Evolutionary conservation across 192 early-diverging fungal genomes (phyloP), one percentile per base, ranked within the genome.

Genomic region (Gamsiella multidivaricata): DNA sequence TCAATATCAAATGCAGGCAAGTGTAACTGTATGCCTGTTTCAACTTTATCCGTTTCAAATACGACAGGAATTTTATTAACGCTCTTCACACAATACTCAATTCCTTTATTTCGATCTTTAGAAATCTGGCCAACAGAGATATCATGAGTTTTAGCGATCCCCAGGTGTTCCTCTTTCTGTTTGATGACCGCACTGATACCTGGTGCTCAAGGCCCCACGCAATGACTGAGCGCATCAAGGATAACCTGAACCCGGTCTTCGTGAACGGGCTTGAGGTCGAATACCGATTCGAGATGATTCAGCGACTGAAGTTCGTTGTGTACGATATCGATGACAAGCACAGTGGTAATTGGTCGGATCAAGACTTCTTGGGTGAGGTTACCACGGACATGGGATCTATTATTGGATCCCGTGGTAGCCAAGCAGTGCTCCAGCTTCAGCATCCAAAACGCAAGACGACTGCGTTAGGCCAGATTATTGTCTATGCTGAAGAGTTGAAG

Each of bases 191-290:
- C 11, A 68, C 68, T n/a, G 43, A 60, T 32, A 51, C 53, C 22
- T 81, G 66, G 65, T 11, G 6, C 22, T 39, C 26, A 0, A 41
- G 47, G 9, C 57, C 61, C 0, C 42, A 58, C 28, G 61, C 61
- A 6, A 62, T 55, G 37, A 86, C 86, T 0, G 86, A 87, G 60
- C 47, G 73, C 18, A 61, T 87, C 39, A 83, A 79, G 54, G 72
- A 87, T 45, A 73, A 55, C 25, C 51, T 85, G 36, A 84, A 85
- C 57, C 86, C 86, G 23, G 60, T 61, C 23, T 87, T 87, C 63
- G 52, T 84, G 5, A 83, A 55, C 31, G 52, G 63, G 5, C 54
- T 87, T 12, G 12, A 65, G 9, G 31, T 86, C 4, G 81, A 87
- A 56, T 87, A 79, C 51, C 59, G 52, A 1, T 87, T 87, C 66